These are phyloP conservation scores for Paecilomyces sp. DNA, from an alignment of 2,329 filamentous ascomycete species.

Conservation along the genomic window DNA sequence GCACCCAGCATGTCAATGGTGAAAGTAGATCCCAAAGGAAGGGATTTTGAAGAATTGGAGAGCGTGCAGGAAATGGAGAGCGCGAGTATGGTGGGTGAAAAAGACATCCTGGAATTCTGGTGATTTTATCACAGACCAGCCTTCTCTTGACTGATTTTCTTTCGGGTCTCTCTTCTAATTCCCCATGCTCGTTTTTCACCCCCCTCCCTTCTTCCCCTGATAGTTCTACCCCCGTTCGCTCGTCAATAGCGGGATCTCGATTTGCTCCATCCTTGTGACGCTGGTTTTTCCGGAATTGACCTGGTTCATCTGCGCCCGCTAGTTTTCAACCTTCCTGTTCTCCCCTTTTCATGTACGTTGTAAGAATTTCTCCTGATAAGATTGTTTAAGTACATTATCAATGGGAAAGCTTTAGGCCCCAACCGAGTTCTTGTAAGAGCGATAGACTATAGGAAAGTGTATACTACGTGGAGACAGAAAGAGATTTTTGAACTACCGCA, in stretches of 20 bases:
- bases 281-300: neutral
- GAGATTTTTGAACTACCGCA: neutral
- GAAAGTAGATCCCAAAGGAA: constrained; percentile 2
- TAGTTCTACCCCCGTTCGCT: neutral
- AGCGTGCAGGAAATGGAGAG: constrained; percentile 16
- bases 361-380: neutral
- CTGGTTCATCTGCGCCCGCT: neutral
- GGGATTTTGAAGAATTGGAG: constrained; percentile 10
- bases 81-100: neutral
- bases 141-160: neutral
- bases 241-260: neutral
- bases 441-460: neutral
- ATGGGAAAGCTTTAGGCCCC: neutral
- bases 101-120: constrained; percentile 1
- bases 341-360: neutral
- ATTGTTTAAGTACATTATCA: neutral
- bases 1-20: neutral
- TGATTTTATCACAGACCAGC: neutral
- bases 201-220: neutral
- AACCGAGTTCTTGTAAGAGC: neutral
- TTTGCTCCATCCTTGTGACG: neutral
- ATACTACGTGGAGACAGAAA: neutral
- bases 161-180: neutral
- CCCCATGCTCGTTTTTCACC: neutral
- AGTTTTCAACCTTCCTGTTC: neutral